Conservation (phyloP, 2,329 filamentous ascomycete genomes). For the Penicillium sp. region DNA sequence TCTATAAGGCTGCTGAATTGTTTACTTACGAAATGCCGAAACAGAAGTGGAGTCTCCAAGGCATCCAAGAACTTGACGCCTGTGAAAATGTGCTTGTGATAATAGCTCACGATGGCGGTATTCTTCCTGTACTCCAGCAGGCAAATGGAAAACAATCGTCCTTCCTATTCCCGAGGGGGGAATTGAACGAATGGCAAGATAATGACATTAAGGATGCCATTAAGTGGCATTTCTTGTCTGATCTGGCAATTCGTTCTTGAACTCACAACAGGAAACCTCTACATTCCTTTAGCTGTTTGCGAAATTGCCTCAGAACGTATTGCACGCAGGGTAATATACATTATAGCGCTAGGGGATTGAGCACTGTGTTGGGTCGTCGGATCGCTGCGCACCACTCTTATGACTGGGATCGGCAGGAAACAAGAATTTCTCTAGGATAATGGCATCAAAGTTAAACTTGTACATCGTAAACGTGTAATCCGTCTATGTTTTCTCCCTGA, state of each 20-base stretch:
- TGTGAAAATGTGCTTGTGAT: background rate
- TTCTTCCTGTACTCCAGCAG: background rate
- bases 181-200: background rate
- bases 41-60: background rate
- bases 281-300: background rate
- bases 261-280: background rate
- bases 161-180: background rate
- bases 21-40: background rate
- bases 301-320: too few relatives aligned
- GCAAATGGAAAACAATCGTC: background rate
- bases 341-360: too few relatives aligned
- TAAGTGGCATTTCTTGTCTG: background rate
- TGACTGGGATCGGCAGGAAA: too few relatives aligned
- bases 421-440: too few relatives aligned
- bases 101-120: background rate
- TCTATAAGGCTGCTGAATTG: background rate
- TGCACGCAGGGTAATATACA: too few relatives aligned
- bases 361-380: too few relatives aligned
- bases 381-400: too few relatives aligned
- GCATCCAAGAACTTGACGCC: background rate
- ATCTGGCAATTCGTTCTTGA: background rate
- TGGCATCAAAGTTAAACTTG: too few relatives aligned
- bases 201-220: background rate
- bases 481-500: too few relatives aligned
- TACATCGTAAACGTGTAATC: too few relatives aligned